phyloP scores from a whole-genome alignment of 2,329 filamentous ascomycete species.

The Aspergillus sp. region DNA sequence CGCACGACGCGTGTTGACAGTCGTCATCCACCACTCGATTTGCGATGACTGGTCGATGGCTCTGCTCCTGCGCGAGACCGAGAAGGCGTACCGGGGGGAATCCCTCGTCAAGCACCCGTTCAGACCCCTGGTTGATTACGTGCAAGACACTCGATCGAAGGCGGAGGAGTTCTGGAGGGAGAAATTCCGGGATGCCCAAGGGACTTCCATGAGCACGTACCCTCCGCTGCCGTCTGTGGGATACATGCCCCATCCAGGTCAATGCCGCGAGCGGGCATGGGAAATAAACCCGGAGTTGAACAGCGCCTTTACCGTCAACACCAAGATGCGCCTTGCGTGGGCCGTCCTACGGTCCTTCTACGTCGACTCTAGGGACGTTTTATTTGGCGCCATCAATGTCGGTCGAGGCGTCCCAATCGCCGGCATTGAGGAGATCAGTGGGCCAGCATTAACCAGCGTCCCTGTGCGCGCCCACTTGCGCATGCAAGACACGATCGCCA shows the following conservation, averaged over 20 bases:
- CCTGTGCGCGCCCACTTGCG: not conserved
- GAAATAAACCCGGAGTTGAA: not conserved
- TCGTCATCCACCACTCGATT: slow-evolving; percentile 15
- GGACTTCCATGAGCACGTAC: not conserved
- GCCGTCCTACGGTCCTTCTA: not conserved
- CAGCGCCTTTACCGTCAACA: not conserved
- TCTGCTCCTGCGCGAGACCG: slow-evolving; percentile 12
- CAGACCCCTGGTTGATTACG: not conserved
- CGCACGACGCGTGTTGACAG: not conserved
- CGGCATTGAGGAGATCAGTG: not conserved
- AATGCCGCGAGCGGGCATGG: not conserved
- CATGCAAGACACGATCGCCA: not conserved
- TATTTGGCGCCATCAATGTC: not conserved
- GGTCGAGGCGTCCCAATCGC: not conserved
- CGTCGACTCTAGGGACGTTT: not conserved
- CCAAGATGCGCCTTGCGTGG: not conserved
- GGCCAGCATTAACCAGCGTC: not conserved
- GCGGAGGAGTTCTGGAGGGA: not conserved
- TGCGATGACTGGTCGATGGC: slow-evolving; percentile 22
- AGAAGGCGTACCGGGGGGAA: not conserved
- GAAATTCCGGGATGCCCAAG: not conserved
- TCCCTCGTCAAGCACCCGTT: not conserved
- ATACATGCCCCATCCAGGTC: not conserved
- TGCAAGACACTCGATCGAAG: not conserved
- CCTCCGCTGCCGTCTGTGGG: not conserved